phyloP scores from a whole-genome alignment of 2,329 filamentous ascomycete genomes.

The Pyricularia grisea region DNA sequence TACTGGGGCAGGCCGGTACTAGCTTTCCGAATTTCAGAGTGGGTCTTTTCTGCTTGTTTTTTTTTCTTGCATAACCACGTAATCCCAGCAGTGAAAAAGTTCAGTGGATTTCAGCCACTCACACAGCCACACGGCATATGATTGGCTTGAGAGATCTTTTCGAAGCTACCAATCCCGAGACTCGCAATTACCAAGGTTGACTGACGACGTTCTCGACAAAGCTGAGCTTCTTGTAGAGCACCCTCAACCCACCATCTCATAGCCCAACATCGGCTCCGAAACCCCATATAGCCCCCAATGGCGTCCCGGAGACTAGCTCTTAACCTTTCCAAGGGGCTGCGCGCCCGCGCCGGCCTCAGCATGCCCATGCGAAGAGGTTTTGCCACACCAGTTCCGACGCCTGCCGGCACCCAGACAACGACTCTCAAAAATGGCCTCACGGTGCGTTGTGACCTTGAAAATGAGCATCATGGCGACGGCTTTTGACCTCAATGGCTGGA shows the following conservation, averaged over 20 bases:
- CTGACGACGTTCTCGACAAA: not conserved
- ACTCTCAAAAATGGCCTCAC: slow-evolving; percentile 97
- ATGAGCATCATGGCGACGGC: not conserved
- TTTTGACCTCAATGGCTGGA: not conserved
- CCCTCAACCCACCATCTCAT: slow-evolving; percentile 37
- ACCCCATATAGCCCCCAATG: slow-evolving; percentile 56
- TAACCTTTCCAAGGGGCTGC: slow-evolving; percentile 84
- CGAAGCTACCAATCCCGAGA: slow-evolving; percentile 4
- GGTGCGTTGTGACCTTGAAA: slow-evolving; percentile 38
- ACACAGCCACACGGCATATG: not conserved
- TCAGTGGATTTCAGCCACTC: not conserved
- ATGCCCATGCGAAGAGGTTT: slow-evolving; percentile 72
- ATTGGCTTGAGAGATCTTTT: slow-evolving; percentile 4
- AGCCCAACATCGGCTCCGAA: slow-evolving; percentile 15
- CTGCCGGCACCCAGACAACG: slow-evolving; percentile 85
- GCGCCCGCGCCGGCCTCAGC: slow-evolving; percentile 77
- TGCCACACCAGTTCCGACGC: slow-evolving; percentile 66
- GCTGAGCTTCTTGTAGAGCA: slow-evolving; percentile 23
- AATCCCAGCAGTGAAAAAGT: not conserved
- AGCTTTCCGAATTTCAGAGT: not conserved
- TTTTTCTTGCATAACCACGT: not conserved
- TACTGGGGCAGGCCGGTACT: not conserved
- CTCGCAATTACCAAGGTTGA: slow-evolving; percentile 5
- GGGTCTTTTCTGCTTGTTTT: not conserved
- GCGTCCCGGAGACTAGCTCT: slow-evolving; percentile 95